These are phyloP conservation scores for Penicillium glabrum DNA, from an alignment of 2,329 filamentous ascomycete species.

Conservation along the genomic window DNA sequence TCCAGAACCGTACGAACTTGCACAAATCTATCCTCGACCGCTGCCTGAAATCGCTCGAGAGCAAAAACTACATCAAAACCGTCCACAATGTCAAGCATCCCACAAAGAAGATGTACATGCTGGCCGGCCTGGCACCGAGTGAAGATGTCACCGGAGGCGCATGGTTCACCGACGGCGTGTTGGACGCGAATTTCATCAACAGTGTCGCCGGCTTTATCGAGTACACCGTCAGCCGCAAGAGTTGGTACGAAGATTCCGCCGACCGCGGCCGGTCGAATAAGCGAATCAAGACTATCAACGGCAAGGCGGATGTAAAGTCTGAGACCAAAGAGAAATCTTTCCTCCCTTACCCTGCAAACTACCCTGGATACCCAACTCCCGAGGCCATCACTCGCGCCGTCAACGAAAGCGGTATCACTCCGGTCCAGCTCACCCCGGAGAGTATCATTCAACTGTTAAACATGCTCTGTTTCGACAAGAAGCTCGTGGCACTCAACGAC, in stretches of 20 bases:
- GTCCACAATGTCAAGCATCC: conserved; percentile 92
- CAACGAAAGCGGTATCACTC: conserved; percentile 67
- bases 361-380: conserved; percentile 77
- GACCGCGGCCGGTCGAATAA: conserved; percentile 42
- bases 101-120: conserved; percentile 94
- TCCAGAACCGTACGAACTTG: conserved; percentile 77
- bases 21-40: conserved; percentile 81
- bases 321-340: conserved; percentile 34
- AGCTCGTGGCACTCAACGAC: conserved; percentile 64
- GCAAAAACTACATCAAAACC: conserved; percentile 77
- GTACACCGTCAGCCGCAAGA: conserved; percentile 68
- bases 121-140: conserved; percentile 76
- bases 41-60: conserved; percentile 78
- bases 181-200: conserved; percentile 86
- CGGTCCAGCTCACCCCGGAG: conserved; percentile 65
- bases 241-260: conserved; percentile 60
- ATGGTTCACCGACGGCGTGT: conserved; percentile 89
- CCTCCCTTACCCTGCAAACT: conserved; percentile 61
- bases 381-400: conserved; percentile 74
- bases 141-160: conserved; percentile 90
- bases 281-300: conserved; percentile 37
- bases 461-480: conserved; percentile 84
- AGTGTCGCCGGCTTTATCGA: conserved; percentile 72
- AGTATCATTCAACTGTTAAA: conserved; percentile 86
- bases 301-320: conserved; percentile 32